A percentile compares a stretch with the other conserved stretches of the same genome.
Conservation (phyloP, 768 basidiomycete genomes). For the Rhizopogon vinicolor region DNA sequence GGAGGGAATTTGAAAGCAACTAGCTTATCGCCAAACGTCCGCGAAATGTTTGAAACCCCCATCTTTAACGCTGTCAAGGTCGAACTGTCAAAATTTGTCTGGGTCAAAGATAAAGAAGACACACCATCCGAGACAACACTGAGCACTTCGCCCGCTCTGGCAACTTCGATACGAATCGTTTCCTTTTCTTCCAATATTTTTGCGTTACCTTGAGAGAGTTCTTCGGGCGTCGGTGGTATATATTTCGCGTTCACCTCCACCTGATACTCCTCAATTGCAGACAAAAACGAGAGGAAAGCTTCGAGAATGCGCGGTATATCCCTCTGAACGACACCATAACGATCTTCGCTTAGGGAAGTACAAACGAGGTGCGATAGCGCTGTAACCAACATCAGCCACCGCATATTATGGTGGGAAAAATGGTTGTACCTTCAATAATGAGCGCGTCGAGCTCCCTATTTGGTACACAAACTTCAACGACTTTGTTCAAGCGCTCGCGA, state of each 20-base stretch:
- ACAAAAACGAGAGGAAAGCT: conserved; percentile 62
- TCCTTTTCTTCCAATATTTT: conserved; percentile 35
- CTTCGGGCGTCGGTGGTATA: conserved; percentile 33
- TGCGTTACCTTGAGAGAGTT: conserved; percentile 18
- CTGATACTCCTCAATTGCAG: conserved; percentile 63
- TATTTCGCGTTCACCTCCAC: conserved; percentile 42
- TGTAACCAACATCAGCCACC: conserved; percentile 20
- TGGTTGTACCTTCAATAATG: conserved; percentile 49
- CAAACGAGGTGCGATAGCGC: conserved; percentile 65
- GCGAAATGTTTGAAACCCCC: conserved; percentile 58
- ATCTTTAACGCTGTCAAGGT: conserved; percentile 52
- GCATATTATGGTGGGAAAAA: background rate
- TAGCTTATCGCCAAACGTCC: conserved; percentile 73
- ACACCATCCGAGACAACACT: conserved; percentile 54
- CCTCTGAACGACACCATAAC: conserved; percentile 78
- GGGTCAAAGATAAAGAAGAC: conserved; percentile 19
- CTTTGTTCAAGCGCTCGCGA: conserved; percentile 45
- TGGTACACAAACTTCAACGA: conserved; percentile 52
- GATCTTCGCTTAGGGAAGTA: conserved; percentile 75
- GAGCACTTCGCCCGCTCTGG: conserved; percentile 51
- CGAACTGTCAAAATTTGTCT: background rate
- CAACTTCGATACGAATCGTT: conserved; percentile 42
- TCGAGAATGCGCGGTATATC: conserved; percentile 83
- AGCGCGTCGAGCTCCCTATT: conserved; percentile 59
- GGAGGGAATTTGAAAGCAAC: conserved; percentile 76